phyloP scores from a whole-genome alignment of 2,329 filamentous ascomycete species.

The Penicillium sumatraense region DNA sequence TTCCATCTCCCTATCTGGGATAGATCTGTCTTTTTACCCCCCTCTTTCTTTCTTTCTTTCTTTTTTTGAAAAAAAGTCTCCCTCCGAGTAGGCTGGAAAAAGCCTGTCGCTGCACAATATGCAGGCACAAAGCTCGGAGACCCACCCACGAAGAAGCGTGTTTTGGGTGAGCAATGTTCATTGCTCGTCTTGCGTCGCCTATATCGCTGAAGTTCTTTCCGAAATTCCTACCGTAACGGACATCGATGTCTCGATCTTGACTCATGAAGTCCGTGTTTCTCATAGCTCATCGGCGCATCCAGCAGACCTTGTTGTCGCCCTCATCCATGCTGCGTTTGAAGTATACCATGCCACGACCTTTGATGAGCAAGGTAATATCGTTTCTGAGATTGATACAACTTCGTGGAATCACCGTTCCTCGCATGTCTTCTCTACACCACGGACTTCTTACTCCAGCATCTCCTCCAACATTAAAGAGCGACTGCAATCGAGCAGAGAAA shows the following conservation, averaged over 20 bases:
- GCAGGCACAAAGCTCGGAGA: constrained; percentile 9
- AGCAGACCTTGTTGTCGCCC: constrained; percentile 39
- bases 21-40: background rate
- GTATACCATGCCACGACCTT: constrained; percentile 50
- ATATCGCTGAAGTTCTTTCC: constrained; percentile 49
- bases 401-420: constrained; percentile 35
- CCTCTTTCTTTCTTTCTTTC: background rate
- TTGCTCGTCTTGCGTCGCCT: constrained; percentile 53
- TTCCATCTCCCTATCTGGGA: background rate
- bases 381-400: constrained; percentile 42
- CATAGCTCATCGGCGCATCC: constrained; percentile 39
- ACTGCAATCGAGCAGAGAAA: constrained; percentile 25
- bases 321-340: constrained; percentile 53
- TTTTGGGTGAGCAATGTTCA: constrained; percentile 55
- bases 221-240: constrained; percentile 38
- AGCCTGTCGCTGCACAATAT: constrained; percentile 12
- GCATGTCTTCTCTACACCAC: constrained; percentile 25
- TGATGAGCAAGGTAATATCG: constrained; percentile 34
- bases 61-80: no score
- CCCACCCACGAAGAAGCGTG: constrained; percentile 28
- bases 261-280: constrained; percentile 48
- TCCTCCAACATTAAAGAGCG: constrained; percentile 26
- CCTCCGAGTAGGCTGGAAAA: constrained; percentile 6
- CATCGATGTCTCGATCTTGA: constrained; percentile 50
- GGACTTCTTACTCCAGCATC: constrained; percentile 23